Evolutionary conservation across 441 rosid species (phyloP), one percentile per base, ranked within the genome.

Genomic region (Aleurites moluccanus): DNA sequence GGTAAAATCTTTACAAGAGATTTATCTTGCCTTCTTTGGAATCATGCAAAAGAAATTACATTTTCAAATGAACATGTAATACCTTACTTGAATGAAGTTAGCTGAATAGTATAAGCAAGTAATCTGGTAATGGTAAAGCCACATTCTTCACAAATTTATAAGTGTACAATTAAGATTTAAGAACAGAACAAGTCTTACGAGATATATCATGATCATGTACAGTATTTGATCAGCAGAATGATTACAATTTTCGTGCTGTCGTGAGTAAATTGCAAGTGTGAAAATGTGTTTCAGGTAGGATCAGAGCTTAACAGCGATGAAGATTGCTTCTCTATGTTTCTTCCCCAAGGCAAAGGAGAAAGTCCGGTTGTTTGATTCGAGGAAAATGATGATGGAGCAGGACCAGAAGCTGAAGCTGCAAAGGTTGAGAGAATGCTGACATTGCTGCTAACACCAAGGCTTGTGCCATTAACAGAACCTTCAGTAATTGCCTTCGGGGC

Each of bases 401-500:
- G 87, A 49, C 73, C 84, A 38, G 92, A 85, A 21, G 89, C 75
- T 30, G 91, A 85, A 40, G 86, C 75, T 20, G 79, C 77, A 61
- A 72, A 70, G n/a, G 90, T 78, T 14, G 93, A 85, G 18, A 83
- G 70, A 10, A 71, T 80, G 50, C 88, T 85, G 4, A 50, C 71
- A 57, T 74, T 82, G 70, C 86, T 87, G 77, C 86, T 88, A 50
- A 80, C 8, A 27, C 73, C 81, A 42, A 80, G 79, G 86, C 87
- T 84, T 67, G 77, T 72, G 68, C 85, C 84, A 68, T 74, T 35
- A n/a, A 49, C 42, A 18, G 86, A 81, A 33, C 81, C 83, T 76
- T 85, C 89, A 0, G 78, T 69, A 3, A 81, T 38, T 15, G 80
- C 79, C 73, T 82, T 88, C 1, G 88, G 93, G 33, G 89, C 86